These are phyloP conservation scores for Linnemannia elongata DNA, from an alignment of 192 early-diverging fungal genomes.

Conservation along the genomic window DNA sequence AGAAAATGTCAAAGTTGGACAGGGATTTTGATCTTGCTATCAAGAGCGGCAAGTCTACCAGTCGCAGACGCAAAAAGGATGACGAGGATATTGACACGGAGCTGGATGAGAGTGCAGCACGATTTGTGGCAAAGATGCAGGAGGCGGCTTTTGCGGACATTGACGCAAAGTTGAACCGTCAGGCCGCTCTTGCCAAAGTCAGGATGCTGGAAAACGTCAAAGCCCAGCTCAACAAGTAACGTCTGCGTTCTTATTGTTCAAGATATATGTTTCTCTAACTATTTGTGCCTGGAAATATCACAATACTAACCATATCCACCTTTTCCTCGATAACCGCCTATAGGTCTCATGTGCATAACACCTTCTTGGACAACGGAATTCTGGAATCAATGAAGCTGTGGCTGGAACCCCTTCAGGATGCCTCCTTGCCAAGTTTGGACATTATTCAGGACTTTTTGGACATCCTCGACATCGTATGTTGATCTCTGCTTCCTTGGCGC, in stretches of 20 bases:
- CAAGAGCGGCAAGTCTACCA: constrained; percentile 44
- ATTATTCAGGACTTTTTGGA: constrained; percentile 87
- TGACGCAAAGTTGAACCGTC: constrained; percentile 68
- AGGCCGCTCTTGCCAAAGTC: constrained; percentile 79
- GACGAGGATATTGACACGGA: constrained; percentile 47
- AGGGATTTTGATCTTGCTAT: constrained; percentile 46
- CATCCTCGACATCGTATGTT: constrained; percentile 72
- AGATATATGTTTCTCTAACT: background rate
- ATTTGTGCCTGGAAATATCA: background rate
- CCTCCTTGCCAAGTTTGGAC: constrained; percentile 89
- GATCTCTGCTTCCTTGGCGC: background rate
- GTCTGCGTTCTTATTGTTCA: background rate
- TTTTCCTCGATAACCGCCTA: background rate
- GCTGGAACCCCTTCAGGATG: constrained; percentile 92
- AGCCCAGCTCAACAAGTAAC: constrained; percentile 69
- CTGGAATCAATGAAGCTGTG: constrained; percentile 87
- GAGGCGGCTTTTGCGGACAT: constrained; percentile 74
- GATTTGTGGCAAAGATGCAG: constrained; percentile 49
- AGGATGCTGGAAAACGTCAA: constrained; percentile 72
- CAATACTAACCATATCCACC: background rate
- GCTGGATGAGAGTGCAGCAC: constrained; percentile 34
- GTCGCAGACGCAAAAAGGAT: constrained; percentile 43
- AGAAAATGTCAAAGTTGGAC: constrained; percentile 34
- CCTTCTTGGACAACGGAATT: constrained; percentile 87
- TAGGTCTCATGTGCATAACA: constrained; percentile 75